Evolutionary conservation across 2,329 filamentous ascomycete genomes (phyloP).

Genomic region (Hypoxylon sp.): DNA sequence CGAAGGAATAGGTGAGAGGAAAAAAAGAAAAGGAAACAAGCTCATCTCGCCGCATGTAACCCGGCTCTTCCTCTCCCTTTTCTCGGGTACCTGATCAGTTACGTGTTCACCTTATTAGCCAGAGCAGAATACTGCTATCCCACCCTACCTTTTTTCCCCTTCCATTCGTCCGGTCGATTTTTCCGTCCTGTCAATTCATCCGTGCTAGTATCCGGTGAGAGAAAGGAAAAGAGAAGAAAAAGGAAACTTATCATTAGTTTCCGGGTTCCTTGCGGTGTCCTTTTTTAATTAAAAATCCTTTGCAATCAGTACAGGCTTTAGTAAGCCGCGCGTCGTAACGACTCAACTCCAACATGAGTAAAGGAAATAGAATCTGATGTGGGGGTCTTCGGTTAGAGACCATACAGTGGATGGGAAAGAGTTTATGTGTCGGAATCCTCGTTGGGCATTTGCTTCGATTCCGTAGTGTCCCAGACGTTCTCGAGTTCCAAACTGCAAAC

Average conservation of each 20-base stretch:
- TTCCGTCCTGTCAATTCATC: conserved; percentile 34
- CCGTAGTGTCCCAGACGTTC: conserved; percentile 46
- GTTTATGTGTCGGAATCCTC: conserved; percentile 40
- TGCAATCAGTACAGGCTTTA: conserved; percentile 6
- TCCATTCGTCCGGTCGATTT: conserved; percentile 38
- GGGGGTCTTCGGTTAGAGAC: neutral
- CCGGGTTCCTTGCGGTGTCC: conserved; percentile 37
- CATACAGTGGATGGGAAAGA: neutral
- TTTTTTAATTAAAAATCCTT: conserved; percentile 34
- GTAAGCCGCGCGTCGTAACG: conserved; percentile 4
- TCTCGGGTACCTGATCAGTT: conserved; percentile 5
- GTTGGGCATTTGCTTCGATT: conserved; percentile 45
- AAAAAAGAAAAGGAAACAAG: neutral
- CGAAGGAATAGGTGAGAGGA: conserved; percentile 3
- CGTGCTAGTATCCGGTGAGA: conserved; percentile 18
- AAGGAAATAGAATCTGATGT: conserved; percentile 2
- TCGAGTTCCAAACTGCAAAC: conserved; percentile 43
- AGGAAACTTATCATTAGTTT: conserved; percentile 19
- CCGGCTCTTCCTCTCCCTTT: neutral
- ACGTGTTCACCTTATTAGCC: conserved; percentile 32
- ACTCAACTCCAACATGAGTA: conserved; percentile 13
- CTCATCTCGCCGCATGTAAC: conserved; percentile 11
- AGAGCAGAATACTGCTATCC: conserved; percentile 21
- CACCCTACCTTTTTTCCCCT: conserved; percentile 35
- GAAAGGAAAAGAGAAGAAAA: conserved; percentile 9